Percentiles rank a stretch among this genome's conserved stretches.
Conservation (phyloP, 768 basidiomycete genomes). For the Termitomyces titanicus region DNA sequence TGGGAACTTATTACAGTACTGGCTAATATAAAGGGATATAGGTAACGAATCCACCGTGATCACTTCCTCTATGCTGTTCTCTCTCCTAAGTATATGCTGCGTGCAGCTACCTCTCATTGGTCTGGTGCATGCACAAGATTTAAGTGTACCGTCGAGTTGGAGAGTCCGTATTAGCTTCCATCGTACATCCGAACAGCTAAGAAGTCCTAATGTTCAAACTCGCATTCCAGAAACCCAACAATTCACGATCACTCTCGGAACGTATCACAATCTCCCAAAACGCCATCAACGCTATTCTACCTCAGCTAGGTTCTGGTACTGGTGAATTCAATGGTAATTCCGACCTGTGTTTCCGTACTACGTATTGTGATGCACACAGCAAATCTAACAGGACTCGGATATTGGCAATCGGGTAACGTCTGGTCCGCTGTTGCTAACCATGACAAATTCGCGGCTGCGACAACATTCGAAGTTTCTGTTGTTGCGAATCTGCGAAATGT, state of each 20-base stretch:
- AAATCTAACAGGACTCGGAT: slow-evolving; percentile 37
- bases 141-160: slow-evolving; percentile 40
- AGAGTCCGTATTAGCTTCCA: slow-evolving; percentile 27
- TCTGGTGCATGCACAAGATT: slow-evolving; percentile 29
- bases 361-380: neutral
- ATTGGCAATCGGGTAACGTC: slow-evolving; percentile 52
- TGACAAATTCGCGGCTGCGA: slow-evolving; percentile 35
- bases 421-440: slow-evolving; percentile 49
- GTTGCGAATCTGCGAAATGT: slow-evolving; percentile 38
- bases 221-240: slow-evolving; percentile 35
- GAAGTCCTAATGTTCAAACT: neutral
- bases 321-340: slow-evolving; percentile 40
- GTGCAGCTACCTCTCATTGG: slow-evolving; percentile 1
- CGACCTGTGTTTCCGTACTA: neutral
- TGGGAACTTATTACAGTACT: neutral
- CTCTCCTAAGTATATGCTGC: neutral
- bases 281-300: slow-evolving; percentile 37
- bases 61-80: slow-evolving; percentile 1
- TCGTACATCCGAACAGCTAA: no score
- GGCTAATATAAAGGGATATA: slow-evolving; percentile 7
- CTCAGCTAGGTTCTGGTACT: slow-evolving; percentile 30
- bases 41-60: neutral
- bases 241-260: slow-evolving; percentile 31
- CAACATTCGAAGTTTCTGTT: slow-evolving; percentile 32
- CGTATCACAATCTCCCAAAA: slow-evolving; percentile 39